phyloP scores from a whole-genome alignment of 2,329 filamentous ascomycete species.

The Paecilomyces variotii region DNA sequence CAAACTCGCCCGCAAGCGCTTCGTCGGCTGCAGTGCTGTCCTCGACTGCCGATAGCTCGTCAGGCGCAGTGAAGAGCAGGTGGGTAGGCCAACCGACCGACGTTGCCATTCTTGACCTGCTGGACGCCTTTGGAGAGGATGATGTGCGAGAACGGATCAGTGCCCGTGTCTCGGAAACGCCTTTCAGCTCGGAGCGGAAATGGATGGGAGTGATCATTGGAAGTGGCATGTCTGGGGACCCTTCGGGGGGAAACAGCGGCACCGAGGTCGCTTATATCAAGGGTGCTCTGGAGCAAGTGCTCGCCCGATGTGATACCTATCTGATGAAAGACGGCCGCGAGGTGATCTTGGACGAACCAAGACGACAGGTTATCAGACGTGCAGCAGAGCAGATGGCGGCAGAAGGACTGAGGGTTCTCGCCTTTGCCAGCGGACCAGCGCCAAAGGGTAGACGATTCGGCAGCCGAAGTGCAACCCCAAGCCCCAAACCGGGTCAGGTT shows the following conservation, averaged over 20 bases:
- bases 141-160: conserved; percentile 83
- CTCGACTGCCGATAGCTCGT: conserved; percentile 60
- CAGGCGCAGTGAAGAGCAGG: conserved; percentile 65
- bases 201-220: conserved; percentile 97
- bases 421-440: conserved; percentile 79
- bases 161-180: conserved; percentile 73
- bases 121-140: conserved; percentile 85
- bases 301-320: conserved; percentile 85
- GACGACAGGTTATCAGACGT: conserved; percentile 64
- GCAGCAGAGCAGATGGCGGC: conserved; percentile 82
- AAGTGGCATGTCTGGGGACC: conserved; percentile 41
- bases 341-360: conserved; percentile 69
- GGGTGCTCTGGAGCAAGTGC: conserved; percentile 79
- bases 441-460: conserved; percentile 37
- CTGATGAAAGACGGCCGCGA: conserved; percentile 79
- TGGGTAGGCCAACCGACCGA: conserved; percentile 98
- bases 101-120: conserved; percentile 87
- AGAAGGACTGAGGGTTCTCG: conserved; percentile 82
- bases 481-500: conserved; percentile 22
- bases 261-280: conserved; percentile 90
- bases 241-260: conserved; percentile 40
- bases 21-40: conserved; percentile 74
- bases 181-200: conserved; percentile 94
- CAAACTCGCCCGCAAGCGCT: conserved; percentile 61
- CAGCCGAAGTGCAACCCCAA: conserved; percentile 46